These are phyloP conservation scores for Xylaria intraflava DNA, from an alignment of 495 filamentous ascomycete species.

Conservation along the genomic window DNA sequence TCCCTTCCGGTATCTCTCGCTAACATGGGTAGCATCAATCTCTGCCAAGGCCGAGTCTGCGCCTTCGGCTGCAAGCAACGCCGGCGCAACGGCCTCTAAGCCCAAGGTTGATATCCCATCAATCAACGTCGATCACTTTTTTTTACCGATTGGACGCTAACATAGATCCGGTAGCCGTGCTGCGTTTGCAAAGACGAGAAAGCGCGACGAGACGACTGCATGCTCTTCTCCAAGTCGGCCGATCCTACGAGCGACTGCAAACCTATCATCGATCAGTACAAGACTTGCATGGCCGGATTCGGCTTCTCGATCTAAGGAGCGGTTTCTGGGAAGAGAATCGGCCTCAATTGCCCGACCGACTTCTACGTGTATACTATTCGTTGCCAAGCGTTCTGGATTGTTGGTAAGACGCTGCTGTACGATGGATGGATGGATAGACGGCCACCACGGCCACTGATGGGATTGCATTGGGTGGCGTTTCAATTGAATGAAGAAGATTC, in stretches of 20 bases:
- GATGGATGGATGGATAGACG: conserved; percentile 14
- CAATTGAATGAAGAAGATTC: conserved; percentile 1
- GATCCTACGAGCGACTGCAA: conserved; percentile 76
- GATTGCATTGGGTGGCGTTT: conserved; percentile 17
- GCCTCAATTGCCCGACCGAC: neutral
- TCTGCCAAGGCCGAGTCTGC: conserved; percentile 20
- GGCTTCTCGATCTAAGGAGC: conserved; percentile 66
- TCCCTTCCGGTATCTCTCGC: neutral
- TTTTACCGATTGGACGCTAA: conserved; percentile 3
- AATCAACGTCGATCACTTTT: neutral
- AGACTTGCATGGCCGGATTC: conserved; percentile 86
- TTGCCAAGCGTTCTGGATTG: neutral
- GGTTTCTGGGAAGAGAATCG: neutral
- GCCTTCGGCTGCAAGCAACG: conserved; percentile 11
- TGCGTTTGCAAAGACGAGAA: conserved; percentile 98
- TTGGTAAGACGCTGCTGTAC: neutral
- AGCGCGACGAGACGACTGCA: conserved; percentile 87
- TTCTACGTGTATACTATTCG: conserved; percentile 3
- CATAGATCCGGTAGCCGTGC: conserved; percentile 60
- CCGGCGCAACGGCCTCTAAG: conserved; percentile 30
- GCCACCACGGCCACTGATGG: neutral
- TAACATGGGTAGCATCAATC: conserved; percentile 25
- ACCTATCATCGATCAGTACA: conserved; percentile 75
- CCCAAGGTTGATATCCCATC: conserved; percentile 36
- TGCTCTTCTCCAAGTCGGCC: conserved; percentile 82